Conservation (phyloP, 139 green algal species). For the Coccomyxa sp. region DNA sequence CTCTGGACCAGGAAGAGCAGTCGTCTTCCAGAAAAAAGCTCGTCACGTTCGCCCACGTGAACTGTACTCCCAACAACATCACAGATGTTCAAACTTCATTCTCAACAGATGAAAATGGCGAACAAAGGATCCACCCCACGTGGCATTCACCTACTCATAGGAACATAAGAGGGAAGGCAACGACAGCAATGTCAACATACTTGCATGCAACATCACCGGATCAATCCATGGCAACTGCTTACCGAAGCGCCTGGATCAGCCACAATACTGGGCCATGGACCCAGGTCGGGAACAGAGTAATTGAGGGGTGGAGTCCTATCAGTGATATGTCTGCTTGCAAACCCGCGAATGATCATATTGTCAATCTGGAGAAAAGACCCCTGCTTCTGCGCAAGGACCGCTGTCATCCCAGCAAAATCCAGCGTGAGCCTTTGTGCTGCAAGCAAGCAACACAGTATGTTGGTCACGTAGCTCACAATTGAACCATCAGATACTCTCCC, state of each 20-base stretch:
- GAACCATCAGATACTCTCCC: not conserved
- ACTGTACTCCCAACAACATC: not conserved
- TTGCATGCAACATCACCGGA: not conserved
- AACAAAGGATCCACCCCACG: too few species aligned
- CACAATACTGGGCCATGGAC: not conserved
- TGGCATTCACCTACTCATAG: not conserved
- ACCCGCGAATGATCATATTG: not conserved
- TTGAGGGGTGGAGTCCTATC: not conserved
- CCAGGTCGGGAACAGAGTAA: not conserved
- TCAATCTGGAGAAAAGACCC: not conserved
- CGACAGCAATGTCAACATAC: not conserved
- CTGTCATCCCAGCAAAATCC: not conserved
- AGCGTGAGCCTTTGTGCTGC: not conserved
- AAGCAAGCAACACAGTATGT: not conserved
- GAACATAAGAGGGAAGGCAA: not conserved
- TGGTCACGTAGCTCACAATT: not conserved
- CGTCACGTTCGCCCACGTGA: not conserved
- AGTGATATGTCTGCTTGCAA: not conserved
- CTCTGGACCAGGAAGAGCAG: not conserved
- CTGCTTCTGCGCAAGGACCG: not conserved
- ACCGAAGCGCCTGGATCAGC: not conserved
- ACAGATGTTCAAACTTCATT: not conserved
- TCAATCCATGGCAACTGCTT: not conserved
- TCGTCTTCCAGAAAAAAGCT: not conserved
- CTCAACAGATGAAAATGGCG: not conserved